Evolutionary conservation across 768 basidiomycete species (phyloP).

Genomic region (Hebeloma cylindrosporum): DNA sequence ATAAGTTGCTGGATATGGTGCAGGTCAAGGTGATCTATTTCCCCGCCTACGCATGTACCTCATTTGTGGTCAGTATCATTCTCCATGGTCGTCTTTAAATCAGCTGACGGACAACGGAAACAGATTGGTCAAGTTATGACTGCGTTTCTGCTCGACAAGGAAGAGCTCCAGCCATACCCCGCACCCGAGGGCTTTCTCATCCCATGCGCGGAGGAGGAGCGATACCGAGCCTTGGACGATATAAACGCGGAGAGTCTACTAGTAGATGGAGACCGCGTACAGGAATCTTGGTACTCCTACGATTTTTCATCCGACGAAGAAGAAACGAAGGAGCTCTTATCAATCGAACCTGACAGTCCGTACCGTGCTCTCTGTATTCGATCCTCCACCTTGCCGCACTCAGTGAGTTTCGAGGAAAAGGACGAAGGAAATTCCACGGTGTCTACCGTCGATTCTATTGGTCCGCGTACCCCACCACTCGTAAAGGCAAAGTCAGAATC

Average conservation of each 20-base stretch:
- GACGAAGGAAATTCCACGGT: constrained; percentile 13
- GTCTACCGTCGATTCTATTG: constrained; percentile 20
- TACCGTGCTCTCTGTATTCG: constrained; percentile 11
- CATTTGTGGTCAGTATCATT: constrained; percentile 25
- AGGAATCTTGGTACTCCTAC: constrained; percentile 1
- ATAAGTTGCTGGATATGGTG: constrained; percentile 27
- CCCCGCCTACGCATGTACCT: constrained; percentile 34
- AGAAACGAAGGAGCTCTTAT: neutral
- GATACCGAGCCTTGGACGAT: too few species aligned
- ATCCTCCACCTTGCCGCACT: constrained; percentile 1
- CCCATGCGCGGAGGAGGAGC: too few species aligned
- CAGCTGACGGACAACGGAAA: constrained; percentile 16
- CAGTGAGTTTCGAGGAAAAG: constrained; percentile 2
- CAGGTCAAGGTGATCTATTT: constrained; percentile 28
- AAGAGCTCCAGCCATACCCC: neutral
- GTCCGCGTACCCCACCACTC: constrained; percentile 18
- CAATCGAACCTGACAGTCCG: constrained; percentile 4
- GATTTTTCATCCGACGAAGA: neutral
- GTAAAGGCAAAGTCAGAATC: neutral
- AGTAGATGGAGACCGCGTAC: too few species aligned
- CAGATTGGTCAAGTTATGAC: too few species aligned
- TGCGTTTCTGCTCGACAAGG: constrained; percentile 10
- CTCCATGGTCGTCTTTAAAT: constrained; percentile 14
- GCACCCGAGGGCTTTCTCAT: too few species aligned
- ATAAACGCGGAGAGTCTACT: too few species aligned